A percentile compares a stretch with the other conserved stretches of the same genome.
Conservation (phyloP, 257 asterid species). For the Jacaranda copaia region DNA sequence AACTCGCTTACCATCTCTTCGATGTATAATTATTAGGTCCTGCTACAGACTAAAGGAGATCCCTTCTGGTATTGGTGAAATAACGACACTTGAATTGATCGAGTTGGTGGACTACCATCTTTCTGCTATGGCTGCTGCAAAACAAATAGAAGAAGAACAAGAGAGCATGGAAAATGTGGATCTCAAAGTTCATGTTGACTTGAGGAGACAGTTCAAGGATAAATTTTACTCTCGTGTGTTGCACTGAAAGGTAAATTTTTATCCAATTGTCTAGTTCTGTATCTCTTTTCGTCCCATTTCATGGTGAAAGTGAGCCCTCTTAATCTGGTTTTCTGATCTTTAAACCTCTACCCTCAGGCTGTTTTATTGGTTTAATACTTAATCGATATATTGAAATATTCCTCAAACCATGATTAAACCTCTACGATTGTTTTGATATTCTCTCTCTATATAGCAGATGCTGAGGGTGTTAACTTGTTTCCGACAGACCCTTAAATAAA, state of each 20-base stretch:
- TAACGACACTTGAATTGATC: constrained; percentile 3
- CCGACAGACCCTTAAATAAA: too few relatives aligned
- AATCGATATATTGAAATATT: too few relatives aligned
- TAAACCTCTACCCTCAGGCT: too few relatives aligned
- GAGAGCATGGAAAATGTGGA: constrained; percentile 3
- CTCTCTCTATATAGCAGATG: too few relatives aligned
- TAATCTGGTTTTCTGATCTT: too few relatives aligned
- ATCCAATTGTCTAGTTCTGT: too few relatives aligned
- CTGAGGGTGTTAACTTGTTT: too few relatives aligned
- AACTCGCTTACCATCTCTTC: constrained; percentile 17
- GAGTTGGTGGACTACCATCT: constrained; percentile 2
- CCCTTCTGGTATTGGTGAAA: constrained; percentile 11
- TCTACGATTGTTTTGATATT: too few relatives aligned
- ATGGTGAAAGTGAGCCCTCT: too few relatives aligned
- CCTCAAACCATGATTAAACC: too few relatives aligned
- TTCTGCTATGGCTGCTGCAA: constrained; percentile 22
- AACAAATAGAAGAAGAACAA: constrained; percentile 27
- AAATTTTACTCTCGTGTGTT: background rate
- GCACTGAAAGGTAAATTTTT: background rate
- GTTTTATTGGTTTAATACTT: too few relatives aligned
- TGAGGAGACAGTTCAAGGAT: background rate
- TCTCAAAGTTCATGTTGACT: background rate
- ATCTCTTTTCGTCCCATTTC: too few relatives aligned
- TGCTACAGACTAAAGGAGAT: constrained; percentile 11
- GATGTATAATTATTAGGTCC: background rate